These are phyloP conservation scores for Prunus kanzakura DNA, from an alignment of 306 rosid species.

Conservation along the genomic window DNA sequence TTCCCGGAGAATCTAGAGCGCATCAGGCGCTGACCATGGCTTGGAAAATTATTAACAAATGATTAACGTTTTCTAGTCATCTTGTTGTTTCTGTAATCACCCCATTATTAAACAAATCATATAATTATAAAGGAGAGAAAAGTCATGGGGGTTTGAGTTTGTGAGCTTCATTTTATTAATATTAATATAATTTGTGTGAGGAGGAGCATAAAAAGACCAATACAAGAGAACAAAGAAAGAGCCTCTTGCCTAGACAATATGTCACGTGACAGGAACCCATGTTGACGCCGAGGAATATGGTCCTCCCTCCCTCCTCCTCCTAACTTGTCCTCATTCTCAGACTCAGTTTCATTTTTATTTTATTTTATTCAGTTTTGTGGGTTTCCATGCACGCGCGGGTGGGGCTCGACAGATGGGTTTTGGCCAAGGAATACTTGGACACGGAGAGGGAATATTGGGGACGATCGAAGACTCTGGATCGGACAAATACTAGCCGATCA, in stretches of 20 bases:
- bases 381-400: conserved; percentile 45
- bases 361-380: neutral
- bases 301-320: neutral
- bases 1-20: conserved; percentile 99
- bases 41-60: conserved; percentile 59
- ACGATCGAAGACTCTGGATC: conserved; percentile 31
- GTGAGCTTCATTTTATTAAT: neutral
- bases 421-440: conserved; percentile 59
- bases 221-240: conserved; percentile 38
- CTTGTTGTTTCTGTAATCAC: conserved; percentile 47
- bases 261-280: conserved; percentile 75
- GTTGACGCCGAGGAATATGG: conserved; percentile 81
- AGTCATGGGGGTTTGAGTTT: conserved; percentile 36
- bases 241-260: conserved; percentile 39
- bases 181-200: neutral
- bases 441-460: conserved; percentile 95
- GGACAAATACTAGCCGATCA: conserved; percentile 58
- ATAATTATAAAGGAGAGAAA: neutral
- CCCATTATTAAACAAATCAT: conserved; percentile 12
- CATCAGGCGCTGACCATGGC: conserved; percentile 99
- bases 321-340: neutral
- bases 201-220: conserved; percentile 17
- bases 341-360: neutral
- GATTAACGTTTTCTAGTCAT: conserved; percentile 33
- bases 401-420: conserved; percentile 45